Percentiles rank a stretch among this genome's conserved stretches.
Evolutionary conservation across 139 green algal species (phyloP).

Genomic region (Auxenochlorella pyrenoidosa): DNA sequence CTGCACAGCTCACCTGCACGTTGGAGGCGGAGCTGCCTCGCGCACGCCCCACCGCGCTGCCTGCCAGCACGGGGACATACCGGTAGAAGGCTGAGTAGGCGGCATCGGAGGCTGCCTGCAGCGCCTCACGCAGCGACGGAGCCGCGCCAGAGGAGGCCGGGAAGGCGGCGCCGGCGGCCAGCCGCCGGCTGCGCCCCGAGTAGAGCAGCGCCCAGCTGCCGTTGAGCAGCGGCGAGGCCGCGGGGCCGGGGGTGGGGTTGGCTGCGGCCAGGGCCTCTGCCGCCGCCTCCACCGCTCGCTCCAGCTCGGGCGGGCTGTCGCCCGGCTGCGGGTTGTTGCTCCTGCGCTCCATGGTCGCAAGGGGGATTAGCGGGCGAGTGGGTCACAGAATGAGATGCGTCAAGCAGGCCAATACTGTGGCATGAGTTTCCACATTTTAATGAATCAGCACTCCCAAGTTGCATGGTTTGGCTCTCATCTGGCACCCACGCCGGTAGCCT

Average conservation of each 20-base stretch:
- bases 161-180: neutral
- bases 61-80: constrained; percentile 16
- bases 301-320: neutral
- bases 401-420: no score
- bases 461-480: no score
- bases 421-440: no score
- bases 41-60: neutral
- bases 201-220: constrained; percentile 25
- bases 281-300: neutral
- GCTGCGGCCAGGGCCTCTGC: neutral
- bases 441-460: no score
- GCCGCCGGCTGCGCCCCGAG: constrained; percentile 2
- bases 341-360: neutral
- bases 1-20: neutral
- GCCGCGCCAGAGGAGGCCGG: neutral
- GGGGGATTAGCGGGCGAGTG: no score
- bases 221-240: neutral
- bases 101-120: constrained; percentile 14
- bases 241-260: constrained; percentile 4
- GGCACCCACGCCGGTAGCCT: no score
- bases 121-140: constrained; percentile 8
- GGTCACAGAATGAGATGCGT: no score
- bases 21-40: constrained; percentile 1
- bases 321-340: constrained; percentile 29
- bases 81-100: neutral